A percentile compares a stretch with the other conserved stretches of the same genome.
These are phyloP conservation scores for Alectoria sarmentosa DNA, from an alignment of 495 filamentous ascomycete genomes.

Conservation along the genomic window DNA sequence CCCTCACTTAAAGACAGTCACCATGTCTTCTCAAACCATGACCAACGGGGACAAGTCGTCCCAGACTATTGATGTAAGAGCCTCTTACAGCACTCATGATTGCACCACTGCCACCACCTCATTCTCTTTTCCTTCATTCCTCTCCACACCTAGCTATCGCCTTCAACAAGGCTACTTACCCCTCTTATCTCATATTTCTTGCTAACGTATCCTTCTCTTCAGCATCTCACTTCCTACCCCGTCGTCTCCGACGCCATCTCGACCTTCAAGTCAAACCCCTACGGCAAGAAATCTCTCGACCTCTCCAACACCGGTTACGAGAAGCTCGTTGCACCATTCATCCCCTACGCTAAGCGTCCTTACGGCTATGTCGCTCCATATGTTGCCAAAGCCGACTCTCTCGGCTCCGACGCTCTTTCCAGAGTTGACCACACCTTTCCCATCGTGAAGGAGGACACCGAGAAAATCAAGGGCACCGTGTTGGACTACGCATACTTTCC, in stretches of 20 bases:
- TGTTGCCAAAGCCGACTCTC: slow-evolving; percentile 67
- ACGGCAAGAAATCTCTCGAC: slow-evolving; percentile 73
- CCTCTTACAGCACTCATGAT: not conserved
- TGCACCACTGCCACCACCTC: slow-evolving; percentile 1
- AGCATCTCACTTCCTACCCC: slow-evolving; percentile 85
- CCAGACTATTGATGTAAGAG: slow-evolving; percentile 15
- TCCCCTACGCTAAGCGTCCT: slow-evolving; percentile 70
- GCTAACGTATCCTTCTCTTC: slow-evolving; percentile 20
- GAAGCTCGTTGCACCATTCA: slow-evolving; percentile 60
- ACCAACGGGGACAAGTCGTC: slow-evolving; percentile 18
- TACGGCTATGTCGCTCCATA: slow-evolving; percentile 77
- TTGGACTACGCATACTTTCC: slow-evolving; percentile 60
- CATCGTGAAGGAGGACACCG: slow-evolving; percentile 78
- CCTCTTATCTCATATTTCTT: not conserved
- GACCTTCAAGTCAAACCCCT: slow-evolving; percentile 69
- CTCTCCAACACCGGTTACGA: slow-evolving; percentile 61
- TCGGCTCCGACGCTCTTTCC: slow-evolving; percentile 67
- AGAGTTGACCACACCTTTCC: slow-evolving; percentile 77
- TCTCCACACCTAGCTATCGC: not conserved
- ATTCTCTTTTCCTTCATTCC: slow-evolving; percentile 1
- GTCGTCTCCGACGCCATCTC: slow-evolving; percentile 71
- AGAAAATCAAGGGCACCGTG: slow-evolving; percentile 63
- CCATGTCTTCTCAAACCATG: slow-evolving; percentile 20
- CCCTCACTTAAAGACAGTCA: slow-evolving; percentile 2
- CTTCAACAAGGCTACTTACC: not conserved